phyloP scores from a whole-genome alignment of 805 yeast species.

The Saturnispora galanensis region DNA sequence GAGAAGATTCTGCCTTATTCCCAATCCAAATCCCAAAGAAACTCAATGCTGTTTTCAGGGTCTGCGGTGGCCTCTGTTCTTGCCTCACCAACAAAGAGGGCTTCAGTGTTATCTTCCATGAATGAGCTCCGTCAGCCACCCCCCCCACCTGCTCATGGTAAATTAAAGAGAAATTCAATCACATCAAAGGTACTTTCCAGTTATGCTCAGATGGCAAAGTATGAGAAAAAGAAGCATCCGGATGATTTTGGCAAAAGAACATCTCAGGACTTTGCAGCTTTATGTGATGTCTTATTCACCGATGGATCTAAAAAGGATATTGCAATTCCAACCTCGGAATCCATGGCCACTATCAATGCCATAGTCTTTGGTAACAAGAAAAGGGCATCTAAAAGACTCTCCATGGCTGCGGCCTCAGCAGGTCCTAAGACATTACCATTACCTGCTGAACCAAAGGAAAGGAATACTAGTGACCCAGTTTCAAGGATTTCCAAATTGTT shows the following conservation, averaged over 20 bases:
- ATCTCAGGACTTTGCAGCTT: constrained; percentile 65
- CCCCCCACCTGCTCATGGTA: constrained; percentile 10
- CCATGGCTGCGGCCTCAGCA: constrained; percentile 4
- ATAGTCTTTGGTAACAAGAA: constrained; percentile 24
- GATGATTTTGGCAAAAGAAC: constrained; percentile 69
- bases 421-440: not conserved
- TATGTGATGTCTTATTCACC: constrained; percentile 68
- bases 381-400: constrained; percentile 10
- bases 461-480: constrained; percentile 24
- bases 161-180: constrained; percentile 55
- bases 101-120: constrained; percentile 14
- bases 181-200: constrained; percentile 63
- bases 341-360: constrained; percentile 44
- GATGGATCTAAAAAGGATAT: constrained; percentile 39
- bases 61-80: constrained; percentile 9
- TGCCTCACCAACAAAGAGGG: constrained; percentile 17
- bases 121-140: constrained; percentile 5
- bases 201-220: constrained; percentile 55
- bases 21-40: constrained; percentile 4
- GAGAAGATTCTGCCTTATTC: constrained; percentile 1
- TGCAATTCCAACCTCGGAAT: constrained; percentile 28
- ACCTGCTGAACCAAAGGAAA: constrained; percentile 4
- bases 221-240: constrained; percentile 50
- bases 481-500: constrained; percentile 30
- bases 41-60: constrained; percentile 9